Evolutionary conservation across 106 monocot genomes (phyloP), one percentile per base, ranked within the genome.

Genomic region (Agapanthus africanus): DNA sequence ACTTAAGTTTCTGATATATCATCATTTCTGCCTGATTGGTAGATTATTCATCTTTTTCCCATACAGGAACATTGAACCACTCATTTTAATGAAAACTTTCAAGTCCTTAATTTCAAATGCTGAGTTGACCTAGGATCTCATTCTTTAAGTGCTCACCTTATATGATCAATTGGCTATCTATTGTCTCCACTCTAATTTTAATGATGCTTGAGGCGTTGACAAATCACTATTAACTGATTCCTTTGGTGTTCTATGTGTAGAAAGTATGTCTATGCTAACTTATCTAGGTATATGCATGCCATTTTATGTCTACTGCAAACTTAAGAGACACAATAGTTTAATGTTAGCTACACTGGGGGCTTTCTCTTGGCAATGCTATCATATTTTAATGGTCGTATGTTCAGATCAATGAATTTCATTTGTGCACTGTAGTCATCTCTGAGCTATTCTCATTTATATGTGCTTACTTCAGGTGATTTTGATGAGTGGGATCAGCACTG

Each of bases 401-500:
- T 13, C 56, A 11, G 26, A 19, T 28, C 56, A 28, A 56, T 13
- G 30, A 28, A 27, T 56, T 56, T 10, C 56, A 50, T 11, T 28
- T 56, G 30, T 56, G 11, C 30, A 7, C 50, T 27, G 10, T 51
- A n/a, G 26, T 11, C 56, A 63, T 4, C 26, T 35, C 8, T 23
- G 27, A 30, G 25, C 7, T 26, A 18, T 6, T 70, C 6, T 40
- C 9, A n/a, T 59, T 40, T 18, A 49, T 66, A 10, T 71, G 34
- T 27, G 49, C 37, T 64, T 37, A 64, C 23, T 37, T 67, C 84
- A 99, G 99, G 93, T 90, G 59, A 76, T 99, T 64, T 77, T 99
- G 81, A 87, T 99, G 90, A 93, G 90, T 85, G 99, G 99, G 54
- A 70, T 93, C 38, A 87, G 87, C 63, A 73, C 51, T 62, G 78